These are phyloP conservation scores for Pyrenochaeta sp. DNA, from an alignment of 2,329 filamentous ascomycete species.

Conservation along the genomic window DNA sequence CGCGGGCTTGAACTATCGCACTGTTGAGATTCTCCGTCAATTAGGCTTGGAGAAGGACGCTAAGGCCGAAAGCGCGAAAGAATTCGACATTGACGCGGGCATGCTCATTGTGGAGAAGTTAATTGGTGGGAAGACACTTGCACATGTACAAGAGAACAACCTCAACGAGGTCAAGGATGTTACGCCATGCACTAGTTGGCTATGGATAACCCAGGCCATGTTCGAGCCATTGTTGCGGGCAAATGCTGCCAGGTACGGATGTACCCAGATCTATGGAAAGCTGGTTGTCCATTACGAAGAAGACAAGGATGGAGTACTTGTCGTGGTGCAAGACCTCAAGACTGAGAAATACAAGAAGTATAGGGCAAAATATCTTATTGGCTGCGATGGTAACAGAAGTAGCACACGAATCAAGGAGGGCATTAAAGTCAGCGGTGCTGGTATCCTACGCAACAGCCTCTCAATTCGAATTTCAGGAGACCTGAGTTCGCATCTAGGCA, in stretches of 20 bases:
- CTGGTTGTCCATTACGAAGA: slow-evolving; percentile 7
- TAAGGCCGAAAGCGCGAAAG: not conserved
- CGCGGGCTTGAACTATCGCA: slow-evolving; percentile 1
- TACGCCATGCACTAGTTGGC: slow-evolving; percentile 1
- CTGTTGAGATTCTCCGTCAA: slow-evolving; percentile 3
- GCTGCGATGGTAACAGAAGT: slow-evolving; percentile 6
- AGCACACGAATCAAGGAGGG: not conserved
- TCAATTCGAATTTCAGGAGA: not conserved
- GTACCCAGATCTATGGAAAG: not conserved
- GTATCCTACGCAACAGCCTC: slow-evolving; percentile 1
- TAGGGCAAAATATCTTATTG: slow-evolving; percentile 4
- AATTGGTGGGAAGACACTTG: not conserved
- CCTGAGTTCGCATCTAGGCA: not conserved
- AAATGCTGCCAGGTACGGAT: not conserved
- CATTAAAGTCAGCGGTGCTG: slow-evolving; percentile 2
- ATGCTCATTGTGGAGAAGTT: slow-evolving; percentile 6
- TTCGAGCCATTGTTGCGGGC: slow-evolving; percentile 4
- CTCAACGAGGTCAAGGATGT: not conserved
- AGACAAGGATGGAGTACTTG: not conserved
- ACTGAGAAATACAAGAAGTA: slow-evolving; percentile 1
- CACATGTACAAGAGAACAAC: slow-evolving; percentile 2
- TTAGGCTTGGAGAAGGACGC: not conserved
- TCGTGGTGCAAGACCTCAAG: not conserved
- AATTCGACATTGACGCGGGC: slow-evolving; percentile 3
- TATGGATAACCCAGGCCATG: slow-evolving; percentile 6